Conservation (phyloP, 148 eudicot genomes). For the Drosera capensis region DNA sequence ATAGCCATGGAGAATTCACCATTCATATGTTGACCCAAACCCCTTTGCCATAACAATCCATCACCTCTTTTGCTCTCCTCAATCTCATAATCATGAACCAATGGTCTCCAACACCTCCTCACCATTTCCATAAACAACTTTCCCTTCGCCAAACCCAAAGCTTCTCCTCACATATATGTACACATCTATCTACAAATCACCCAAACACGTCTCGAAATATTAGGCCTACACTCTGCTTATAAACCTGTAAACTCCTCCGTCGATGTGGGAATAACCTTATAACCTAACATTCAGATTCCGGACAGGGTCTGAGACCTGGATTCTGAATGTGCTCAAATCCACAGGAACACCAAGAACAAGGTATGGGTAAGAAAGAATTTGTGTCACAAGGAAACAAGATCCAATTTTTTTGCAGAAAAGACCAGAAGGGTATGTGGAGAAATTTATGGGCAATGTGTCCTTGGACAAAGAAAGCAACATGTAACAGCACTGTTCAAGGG, state of each 20-base stretch:
- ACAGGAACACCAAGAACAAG: neutral
- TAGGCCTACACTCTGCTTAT: too few species aligned
- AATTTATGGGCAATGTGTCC: constrained; percentile 13
- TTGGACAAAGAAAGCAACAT: constrained; percentile 30
- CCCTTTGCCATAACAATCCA: constrained; percentile 68
- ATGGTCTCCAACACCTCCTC: constrained; percentile 61
- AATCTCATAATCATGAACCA: constrained; percentile 21
- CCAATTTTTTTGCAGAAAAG: constrained; percentile 6
- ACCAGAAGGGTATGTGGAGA: constrained; percentile 53
- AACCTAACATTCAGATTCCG: neutral
- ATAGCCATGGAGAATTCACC: constrained; percentile 88
- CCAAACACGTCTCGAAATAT: too few species aligned
- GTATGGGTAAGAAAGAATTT: neutral
- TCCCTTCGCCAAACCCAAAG: neutral
- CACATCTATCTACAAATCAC: constrained; percentile 36
- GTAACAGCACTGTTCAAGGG: too few species aligned
- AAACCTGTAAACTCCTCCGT: too few species aligned
- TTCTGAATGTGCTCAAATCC: neutral
- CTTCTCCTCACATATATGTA: neutral
- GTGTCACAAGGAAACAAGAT: constrained; percentile 42
- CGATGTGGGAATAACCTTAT: too few species aligned
- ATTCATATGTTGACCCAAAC: constrained; percentile 42
- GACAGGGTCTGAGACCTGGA: neutral
- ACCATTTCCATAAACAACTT: constrained; percentile 24
- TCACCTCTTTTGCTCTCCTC: constrained; percentile 21